Conservation (phyloP, 805 yeast species). For the Lipomyces lipofer region DNA sequence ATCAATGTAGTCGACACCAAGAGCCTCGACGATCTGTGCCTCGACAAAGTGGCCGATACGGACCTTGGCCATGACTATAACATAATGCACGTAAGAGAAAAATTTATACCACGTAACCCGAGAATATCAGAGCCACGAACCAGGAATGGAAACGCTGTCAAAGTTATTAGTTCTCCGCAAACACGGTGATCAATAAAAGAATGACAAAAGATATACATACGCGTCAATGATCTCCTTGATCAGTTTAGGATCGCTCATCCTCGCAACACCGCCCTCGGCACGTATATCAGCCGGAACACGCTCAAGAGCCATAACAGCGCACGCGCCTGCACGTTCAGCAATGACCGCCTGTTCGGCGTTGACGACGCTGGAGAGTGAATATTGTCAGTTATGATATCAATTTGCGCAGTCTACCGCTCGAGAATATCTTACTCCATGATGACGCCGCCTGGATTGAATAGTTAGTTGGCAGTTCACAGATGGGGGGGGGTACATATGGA, state of each 20-base stretch:
- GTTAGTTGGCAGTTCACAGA: background rate
- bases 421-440: conserved; percentile 43
- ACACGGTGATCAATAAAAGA: background rate
- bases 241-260: conserved; percentile 85
- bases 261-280: conserved; percentile 75
- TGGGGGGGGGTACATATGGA: background rate
- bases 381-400: too few species aligned
- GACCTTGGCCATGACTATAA: conserved; percentile 74
- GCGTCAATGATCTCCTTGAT: conserved; percentile 70
- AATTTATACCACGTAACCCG: background rate
- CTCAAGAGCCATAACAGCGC: conserved; percentile 88
- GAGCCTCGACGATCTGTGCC: conserved; percentile 71
- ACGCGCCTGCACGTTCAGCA: conserved; percentile 83
- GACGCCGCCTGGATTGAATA: conserved; percentile 40
- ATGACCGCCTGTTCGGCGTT: conserved; percentile 72
- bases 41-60: conserved; percentile 82
- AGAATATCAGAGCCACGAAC: conserved; percentile 6
- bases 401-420: background rate
- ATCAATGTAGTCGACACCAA: conserved; percentile 77
- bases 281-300: conserved; percentile 85
- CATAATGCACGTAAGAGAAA: too few species aligned
- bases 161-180: background rate
- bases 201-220: conserved; percentile 17
- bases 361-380: conserved; percentile 23
- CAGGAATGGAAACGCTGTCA: conserved; percentile 41